Evolutionary conservation across 164 flowering plant species (phyloP), one percentile per base, ranked within the genome.

Genomic region (Piper betle): DNA sequence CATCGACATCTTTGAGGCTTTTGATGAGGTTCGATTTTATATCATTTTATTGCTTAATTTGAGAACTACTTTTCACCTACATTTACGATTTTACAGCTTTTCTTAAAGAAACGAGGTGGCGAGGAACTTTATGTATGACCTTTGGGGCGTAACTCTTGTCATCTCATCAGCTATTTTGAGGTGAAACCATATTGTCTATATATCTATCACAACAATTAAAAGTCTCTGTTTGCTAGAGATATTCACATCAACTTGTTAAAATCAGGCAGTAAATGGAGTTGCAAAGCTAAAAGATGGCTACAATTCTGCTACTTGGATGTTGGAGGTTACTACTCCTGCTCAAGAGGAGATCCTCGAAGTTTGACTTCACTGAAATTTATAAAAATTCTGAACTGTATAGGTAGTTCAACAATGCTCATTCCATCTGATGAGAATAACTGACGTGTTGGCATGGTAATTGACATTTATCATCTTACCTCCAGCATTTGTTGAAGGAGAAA

Each of bases 41-140:
- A 9, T 33, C 25, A 15, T 38, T 33, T 52, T 3, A 39, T 59
- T 6, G 39, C n/a, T 11, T 39, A 38, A 19, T 60, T 8, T 6
- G 54, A 10, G 18, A n/a, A 39, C 43, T 19, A 33, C 39, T 5
- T 19, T 39, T 39, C 15, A 50, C 52, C 9, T 20, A 19, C 10
- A 5, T 5, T 33, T 20, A 52, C 7, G 17, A 40, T 39, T 58
- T 60, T 71, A 62, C 83, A 84, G 86, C 67, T 82, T 9, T 71
- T 82, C 18, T 75, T 84, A 7, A 57, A 82, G 73, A 84, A 75
- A 66, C 63, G 80, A 53, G 86, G 90, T 52, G 90, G 89, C 12
- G 73, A 79, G 70, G 81, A 73, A 63, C 78, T 84, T 53, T 84
- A 80, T 52, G 84, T 73, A 0, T 82, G 88, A 1, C 82, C 84